Evolutionary conservation across 1,284 basidiomycete genomes (phyloP), one percentile per base, ranked within the genome.

Genomic region (Puccinia horiana): DNA sequence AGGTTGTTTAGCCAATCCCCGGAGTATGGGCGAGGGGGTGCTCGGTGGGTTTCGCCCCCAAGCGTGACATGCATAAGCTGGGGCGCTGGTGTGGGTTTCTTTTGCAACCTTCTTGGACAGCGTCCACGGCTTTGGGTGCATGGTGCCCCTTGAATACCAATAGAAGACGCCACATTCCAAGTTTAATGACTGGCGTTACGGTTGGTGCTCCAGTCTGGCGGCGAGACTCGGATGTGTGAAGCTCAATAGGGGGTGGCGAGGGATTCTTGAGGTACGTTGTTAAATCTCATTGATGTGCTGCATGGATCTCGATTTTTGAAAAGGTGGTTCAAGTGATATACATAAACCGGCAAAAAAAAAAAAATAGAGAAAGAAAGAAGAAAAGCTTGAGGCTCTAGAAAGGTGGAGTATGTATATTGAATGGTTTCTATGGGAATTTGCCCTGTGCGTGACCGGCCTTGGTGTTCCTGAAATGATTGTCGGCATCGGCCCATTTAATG

Each of bases 401-500:
- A 37, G 35, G 61, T 11, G 35, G 61, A 63, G 61, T 35, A 63
- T 47, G 14, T 32, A 52, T 44, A n/a, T 40, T 67, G 63, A 20
- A 29, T 42, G 4, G 40, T 5, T 35, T 47, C 42, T 37, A 70
- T 63, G 29, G 58, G 11, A 63, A 63, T 29, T 63, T 32, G 29
- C 29, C 58, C 58, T 63, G 58, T 3, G 83, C 82, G 78, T 94
- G 93, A 37, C 92, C 93, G 26, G 90, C 92, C 88, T 94, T 94
- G 89, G 92, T 93, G 87, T 93, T 92, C 85, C 91, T 89, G 88
- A 89, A 93, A 65, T 88, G 88, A 85, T 93, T 91, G 85, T 90
- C 90, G 84, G 88, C 89, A 87, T 92, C 93, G 67, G 92, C 93
- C 92, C 93, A 95, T n/a, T 90, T 87, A 88, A 95, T 95, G 56